Evolutionary conservation across 306 rosid species (phyloP).

Genomic region (Prosopis cineraria): DNA sequence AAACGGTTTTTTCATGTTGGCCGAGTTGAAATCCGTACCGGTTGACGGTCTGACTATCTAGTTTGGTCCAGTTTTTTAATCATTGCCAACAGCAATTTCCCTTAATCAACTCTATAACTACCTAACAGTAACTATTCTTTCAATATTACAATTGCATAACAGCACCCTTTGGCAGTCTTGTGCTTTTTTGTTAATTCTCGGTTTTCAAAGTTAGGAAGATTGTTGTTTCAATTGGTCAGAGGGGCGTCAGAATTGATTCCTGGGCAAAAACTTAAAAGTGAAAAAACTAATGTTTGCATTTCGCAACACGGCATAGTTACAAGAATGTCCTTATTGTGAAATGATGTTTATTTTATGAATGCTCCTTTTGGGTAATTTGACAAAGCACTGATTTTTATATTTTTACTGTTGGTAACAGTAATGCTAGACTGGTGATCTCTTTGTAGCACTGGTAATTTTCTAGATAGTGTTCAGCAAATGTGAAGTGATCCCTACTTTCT

Average conservation of each 20-base stretch:
- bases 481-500: not conserved
- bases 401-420: too few relatives aligned
- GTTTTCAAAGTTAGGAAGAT: not conserved
- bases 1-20: too few relatives aligned
- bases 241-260: not conserved
- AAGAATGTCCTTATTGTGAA: not conserved
- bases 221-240: not conserved
- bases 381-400: not conserved
- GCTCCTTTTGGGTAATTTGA: not conserved
- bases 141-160: too few relatives aligned
- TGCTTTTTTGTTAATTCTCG: not conserved
- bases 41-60: too few relatives aligned
- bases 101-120: too few relatives aligned
- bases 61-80: too few relatives aligned
- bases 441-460: not conserved
- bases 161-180: too few relatives aligned
- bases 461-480: not conserved
- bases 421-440: not conserved
- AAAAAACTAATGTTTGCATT: not conserved
- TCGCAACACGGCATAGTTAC: not conserved
- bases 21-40: too few relatives aligned
- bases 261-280: not conserved
- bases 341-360: not conserved
- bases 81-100: too few relatives aligned
- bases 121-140: too few relatives aligned